Evolutionary conservation across 2,329 filamentous ascomycete species (phyloP).

Genomic region (Xylariaceae sp.): DNA sequence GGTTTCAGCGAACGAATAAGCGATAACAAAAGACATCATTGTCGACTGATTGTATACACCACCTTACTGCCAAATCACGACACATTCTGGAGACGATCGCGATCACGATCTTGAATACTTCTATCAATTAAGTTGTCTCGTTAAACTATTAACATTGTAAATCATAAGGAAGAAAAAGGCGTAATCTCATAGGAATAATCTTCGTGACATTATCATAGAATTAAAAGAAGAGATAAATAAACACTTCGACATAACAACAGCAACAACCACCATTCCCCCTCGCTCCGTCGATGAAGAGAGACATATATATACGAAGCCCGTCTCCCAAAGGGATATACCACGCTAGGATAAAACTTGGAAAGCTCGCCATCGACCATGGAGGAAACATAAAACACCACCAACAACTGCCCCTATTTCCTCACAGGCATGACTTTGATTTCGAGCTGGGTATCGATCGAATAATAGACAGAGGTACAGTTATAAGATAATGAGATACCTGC

Average conservation of each 20-base stretch:
- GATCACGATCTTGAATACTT: no score
- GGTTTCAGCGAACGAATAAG: background rate
- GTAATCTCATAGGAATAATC: background rate
- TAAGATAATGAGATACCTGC: slow-evolving; percentile 4
- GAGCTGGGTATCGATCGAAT: slow-evolving; percentile 18
- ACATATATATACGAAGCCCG: background rate
- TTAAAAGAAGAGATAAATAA: background rate
- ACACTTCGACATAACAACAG: no score
- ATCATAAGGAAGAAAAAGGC: background rate
- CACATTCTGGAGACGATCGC: background rate
- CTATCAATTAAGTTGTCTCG: no score
- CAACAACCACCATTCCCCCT: no score
- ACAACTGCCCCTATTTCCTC: background rate
- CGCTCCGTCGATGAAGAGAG: background rate
- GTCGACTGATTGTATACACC: background rate
- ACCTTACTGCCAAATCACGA: background rate
- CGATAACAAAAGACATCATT: background rate
- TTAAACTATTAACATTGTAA: background rate
- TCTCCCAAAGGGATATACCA: background rate
- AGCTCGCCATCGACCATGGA: background rate
- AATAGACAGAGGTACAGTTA: slow-evolving; percentile 2
- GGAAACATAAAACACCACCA: background rate
- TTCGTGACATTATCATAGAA: background rate
- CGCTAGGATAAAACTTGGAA: background rate
- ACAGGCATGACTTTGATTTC: slow-evolving; percentile 6